Evolutionary conservation across 202 grass and related monocot species (phyloP), one percentile per base, ranked within the genome.

Genomic region (Musa balbisiana): DNA sequence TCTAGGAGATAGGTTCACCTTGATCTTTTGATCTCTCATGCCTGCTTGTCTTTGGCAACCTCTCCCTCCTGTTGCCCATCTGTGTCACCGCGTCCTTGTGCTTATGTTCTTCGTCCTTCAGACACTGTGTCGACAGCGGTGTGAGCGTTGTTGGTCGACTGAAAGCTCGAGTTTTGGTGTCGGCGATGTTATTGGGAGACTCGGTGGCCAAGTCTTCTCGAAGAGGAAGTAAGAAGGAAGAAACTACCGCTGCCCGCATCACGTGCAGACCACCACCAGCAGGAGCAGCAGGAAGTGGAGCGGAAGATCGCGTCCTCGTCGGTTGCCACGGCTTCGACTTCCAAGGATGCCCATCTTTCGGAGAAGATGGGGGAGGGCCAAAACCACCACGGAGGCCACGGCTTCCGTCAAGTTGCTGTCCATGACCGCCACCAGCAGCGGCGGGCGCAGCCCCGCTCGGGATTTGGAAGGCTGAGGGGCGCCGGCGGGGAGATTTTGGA

Each of bases 301-400:
- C 24, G 63, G 77, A 84, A 24, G 55, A 83, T 82, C 33, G 33
- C 33, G 58, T 80, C 21, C 25, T 90, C 56, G 3, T 12, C 55
- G 14, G 55, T 55, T 33, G 73, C 73, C 73, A 76, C 88, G 78
- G 73, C 84, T 71, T 82, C 80, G 15, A 78, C 84, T 43, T 76
- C 91, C 58, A 87, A 92, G 78, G 90, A 96, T 92, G 87, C 87
- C 79, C 85, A 84, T 82, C 83, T 87, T 69, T 75, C 84, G 62
- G 83, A 82, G 80, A 56, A 10, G 55, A 56, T 56, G 15, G 55
- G 55, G 55, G 10, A 56, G 17, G 17, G 55, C 10, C 10, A 56
- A 56, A 56, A 17, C 15, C 55, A 56, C 55, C 85, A 84, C 55
- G 55, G 55, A 82, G 87, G 81, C 62, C 88, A 84, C 71, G 72